Base-by-base conservation (phyloP, 768 basidiomycete genomes). In the Collybiopsis luxurians region DNA sequence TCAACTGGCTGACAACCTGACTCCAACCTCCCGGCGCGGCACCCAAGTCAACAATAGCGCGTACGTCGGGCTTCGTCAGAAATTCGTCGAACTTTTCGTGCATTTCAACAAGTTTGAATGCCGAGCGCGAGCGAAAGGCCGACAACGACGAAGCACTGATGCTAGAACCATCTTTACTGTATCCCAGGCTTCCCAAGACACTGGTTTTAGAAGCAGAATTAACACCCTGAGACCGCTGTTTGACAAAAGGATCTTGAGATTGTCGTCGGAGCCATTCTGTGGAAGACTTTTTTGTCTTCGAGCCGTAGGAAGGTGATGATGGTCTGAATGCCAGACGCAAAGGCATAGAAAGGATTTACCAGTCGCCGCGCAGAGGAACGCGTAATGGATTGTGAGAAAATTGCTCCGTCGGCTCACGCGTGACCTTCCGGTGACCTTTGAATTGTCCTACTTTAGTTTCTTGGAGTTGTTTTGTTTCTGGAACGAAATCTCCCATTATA, bases 1-100 rank as follows among this genome's bases (percentile, higher is more conserved):
- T 84, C 80, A 51, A 4, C 13, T 51, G 50, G 23, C 50, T 51
- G 13, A 84, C 85, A 11, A 94, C 94, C 66, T 97, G 95, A 49
- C 88, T 89, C 95, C 96, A 98, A 0, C 93, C 93, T 0, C 95
- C 95, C 0, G 95, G 96, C 0, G 94, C 92, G 0, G 91, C 91
- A 15, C 96, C 95, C 21, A 97, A 81, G 70, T 97, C 95, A 1
- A 95, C 84, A 0, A 96, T 83, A 17, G 80, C 76, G 1, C 69
- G 75, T 4, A 89, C 82, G 53, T 87, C 78, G 24, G 71, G 68
- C 44, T 77, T 70, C 17, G 68, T 66, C 42, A 87, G 71, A 60
- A 92, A 83, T 1, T 73, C 58, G 11, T 78, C 77, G 69, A 77
- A 84, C 36, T 76, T 73, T 0, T 78, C 69, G 65, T 91, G 76